Conservation (phyloP, 139 green algal species). For the Yamagishiella unicocca region DNA sequence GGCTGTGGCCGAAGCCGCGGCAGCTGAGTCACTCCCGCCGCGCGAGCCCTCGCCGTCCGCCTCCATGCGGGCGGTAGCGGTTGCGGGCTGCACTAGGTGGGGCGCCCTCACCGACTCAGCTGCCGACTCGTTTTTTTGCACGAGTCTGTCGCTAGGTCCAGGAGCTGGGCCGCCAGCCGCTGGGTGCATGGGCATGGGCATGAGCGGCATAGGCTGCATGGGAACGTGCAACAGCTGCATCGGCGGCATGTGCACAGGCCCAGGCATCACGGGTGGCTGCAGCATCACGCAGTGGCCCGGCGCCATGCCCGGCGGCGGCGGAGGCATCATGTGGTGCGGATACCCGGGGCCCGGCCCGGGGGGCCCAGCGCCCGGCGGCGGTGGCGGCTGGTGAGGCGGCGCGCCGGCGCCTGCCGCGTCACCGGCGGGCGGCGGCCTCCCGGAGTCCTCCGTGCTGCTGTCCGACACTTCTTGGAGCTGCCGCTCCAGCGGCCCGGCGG, state of each 20-base stretch:
- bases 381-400: not conserved
- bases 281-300: conserved; percentile 14
- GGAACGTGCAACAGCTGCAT: conserved; percentile 28
- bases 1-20: conserved; percentile 37
- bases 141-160: not conserved
- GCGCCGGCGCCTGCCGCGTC: not conserved
- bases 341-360: not conserved
- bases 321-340: not conserved
- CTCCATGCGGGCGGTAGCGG: not conserved
- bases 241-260: conserved; percentile 17
- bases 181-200: conserved; percentile 24
- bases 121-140: conserved; percentile 51
- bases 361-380: not conserved
- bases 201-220: conserved; percentile 11
- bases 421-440: not conserved
- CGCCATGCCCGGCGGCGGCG: conserved; percentile 27
- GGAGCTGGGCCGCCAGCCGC: not conserved
- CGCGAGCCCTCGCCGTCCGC: not conserved
- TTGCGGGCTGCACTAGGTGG: not conserved
- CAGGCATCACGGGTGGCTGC: not conserved
- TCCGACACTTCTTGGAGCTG: not conserved
- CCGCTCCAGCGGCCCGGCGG: not conserved
- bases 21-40: conserved; percentile 40
- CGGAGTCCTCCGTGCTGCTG: not conserved
- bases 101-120: conserved; percentile 49